Percentiles rank a stretch among this genome's conserved stretches.
Evolutionary conservation across 805 yeast species (phyloP).

Genomic region (Candida nonsorbophila): DNA sequence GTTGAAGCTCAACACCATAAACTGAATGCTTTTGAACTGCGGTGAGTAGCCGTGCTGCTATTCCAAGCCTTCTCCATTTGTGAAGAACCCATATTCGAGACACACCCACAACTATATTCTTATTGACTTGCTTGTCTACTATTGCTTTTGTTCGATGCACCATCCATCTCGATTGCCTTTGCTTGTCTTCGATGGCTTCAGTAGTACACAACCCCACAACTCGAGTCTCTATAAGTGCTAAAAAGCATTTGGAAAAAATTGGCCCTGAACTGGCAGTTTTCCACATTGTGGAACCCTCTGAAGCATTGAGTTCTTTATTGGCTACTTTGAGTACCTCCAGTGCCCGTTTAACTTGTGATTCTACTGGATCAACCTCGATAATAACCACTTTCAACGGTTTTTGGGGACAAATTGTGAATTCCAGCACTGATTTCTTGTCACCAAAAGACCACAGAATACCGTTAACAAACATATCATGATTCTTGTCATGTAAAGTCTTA

Average conservation of each 20-base stretch:
- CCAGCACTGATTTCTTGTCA: slow-evolving; percentile 3
- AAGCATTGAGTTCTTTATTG: slow-evolving; percentile 59
- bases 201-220: slow-evolving; percentile 56
- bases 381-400: slow-evolving; percentile 10
- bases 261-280: slow-evolving; percentile 8
- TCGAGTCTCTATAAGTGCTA: slow-evolving; percentile 38
- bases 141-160: slow-evolving; percentile 43
- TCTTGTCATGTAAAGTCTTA: slow-evolving; percentile 42
- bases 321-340: slow-evolving; percentile 43
- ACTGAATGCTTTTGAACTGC: slow-evolving; percentile 39
- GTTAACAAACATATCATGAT: slow-evolving; percentile 43
- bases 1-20: slow-evolving; percentile 43
- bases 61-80: slow-evolving; percentile 43
- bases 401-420: neutral
- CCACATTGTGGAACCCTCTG: slow-evolving; percentile 29
- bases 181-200: slow-evolving; percentile 30
- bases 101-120: slow-evolving; percentile 27
- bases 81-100: slow-evolving; percentile 42
- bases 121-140: slow-evolving; percentile 42
- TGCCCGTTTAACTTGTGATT: slow-evolving; percentile 18
- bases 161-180: slow-evolving; percentile 53
- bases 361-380: slow-evolving; percentile 16
- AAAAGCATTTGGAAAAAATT: slow-evolving; percentile 32
- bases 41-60: slow-evolving; percentile 43
- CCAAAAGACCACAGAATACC: slow-evolving; percentile 45